Base-by-base conservation (phyloP, 2,329 filamentous ascomycete species). In the Coniochaeta sp. region DNA sequence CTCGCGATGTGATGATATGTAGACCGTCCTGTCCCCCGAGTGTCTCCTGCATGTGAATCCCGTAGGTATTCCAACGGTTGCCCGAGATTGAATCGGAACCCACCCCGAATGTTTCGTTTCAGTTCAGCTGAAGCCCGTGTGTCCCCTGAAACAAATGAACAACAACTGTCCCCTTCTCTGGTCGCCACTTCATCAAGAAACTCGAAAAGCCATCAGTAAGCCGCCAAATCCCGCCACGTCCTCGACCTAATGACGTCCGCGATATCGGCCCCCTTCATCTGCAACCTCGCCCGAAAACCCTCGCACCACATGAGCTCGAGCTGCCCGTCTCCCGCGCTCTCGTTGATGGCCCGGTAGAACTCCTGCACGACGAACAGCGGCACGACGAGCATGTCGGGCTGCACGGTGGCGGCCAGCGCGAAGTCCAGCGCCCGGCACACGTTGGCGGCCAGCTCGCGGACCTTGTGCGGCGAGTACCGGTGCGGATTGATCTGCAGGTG, bases 391-490 rank as follows among this genome's bases (percentile, higher is more conserved):
- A 76, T 56, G 54, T 78, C 75, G 1, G 75, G 75, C 63, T 78
- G 74, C 13, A 66, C 65, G 1, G 70, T 74, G 3, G 62, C 64
- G 6, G 60, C 62, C 5, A 79, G 64, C 0, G 70, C 71, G 42
- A 69, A 74, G 53, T 80, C 78, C 4, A 81, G 62, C 3, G 72
- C 71, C 35, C 76, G 70, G 56, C 78, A 81, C 14, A 80, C 72
- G 51, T 73, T 71, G 8, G 67, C 70, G 0, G 77, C 77, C 30
- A 77, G 63, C 49, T 71, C 67, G 16, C 69, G 67, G 1, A 69
- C 71, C 52, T 73, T 69, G 14, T 71, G 66, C 9, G 56, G 54
- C 9, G 63, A 57, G 55, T 77, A 80, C 30, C 63, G 66, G 12
- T 62, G 59, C 3, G 69, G 61, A 50, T 79, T 70, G 40, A 77